Evolutionary conservation across 2,329 filamentous ascomycete genomes (phyloP), one percentile per base, ranked within the genome.

Genomic region (Metarhizium sp.): DNA sequence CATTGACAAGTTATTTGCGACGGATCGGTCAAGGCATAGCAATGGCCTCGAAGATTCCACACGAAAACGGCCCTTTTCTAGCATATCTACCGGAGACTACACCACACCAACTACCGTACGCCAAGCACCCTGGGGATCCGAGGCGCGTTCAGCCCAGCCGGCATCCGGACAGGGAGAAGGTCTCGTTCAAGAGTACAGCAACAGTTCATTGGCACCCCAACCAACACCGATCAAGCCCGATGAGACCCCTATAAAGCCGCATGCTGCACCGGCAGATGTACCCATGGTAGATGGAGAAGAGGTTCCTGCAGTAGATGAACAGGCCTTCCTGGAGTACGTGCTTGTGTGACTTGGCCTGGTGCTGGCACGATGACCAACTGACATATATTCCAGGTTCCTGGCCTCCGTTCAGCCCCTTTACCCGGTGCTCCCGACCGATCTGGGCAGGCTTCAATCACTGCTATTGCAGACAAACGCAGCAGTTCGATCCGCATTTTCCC

Each of bases 331-430:
- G 50, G 73, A 73, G 76, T 78, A 61, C 62, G 75, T 64, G 42
- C 8, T 5, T 43, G 18, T 43, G n/a, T 14, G 10, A 5, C 20
- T 30, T 14, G 7, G 2, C 29, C 11, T 30, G 18, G 45, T 30
- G 25, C 29, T 45, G 32, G 32, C 32, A 34, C 10, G 11, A 30
- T 43, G 7, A 16, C n/a, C 18, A 6, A 34, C 13, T 16, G 34
- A 48, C 52, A 56, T 49, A 25, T 6, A 30, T 14, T 14, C 1
- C 36, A 85, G 81, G 59, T 90, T 89, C 61, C 78, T 87, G 53
- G 75, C 75, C 4, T 72, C 79, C 14, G 80, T 90, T 20, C 86
- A 90, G 61, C 81, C 82, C 14, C 80, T 80, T 3, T 84, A 88
- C 56, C 86, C 86, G 0, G 74, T 90, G 48, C 73, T 90, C 13